Percentiles rank a stretch among this genome's conserved stretches.
These are phyloP conservation scores for Chiua virens DNA, from an alignment of 768 basidiomycete genomes.

Conservation along the genomic window DNA sequence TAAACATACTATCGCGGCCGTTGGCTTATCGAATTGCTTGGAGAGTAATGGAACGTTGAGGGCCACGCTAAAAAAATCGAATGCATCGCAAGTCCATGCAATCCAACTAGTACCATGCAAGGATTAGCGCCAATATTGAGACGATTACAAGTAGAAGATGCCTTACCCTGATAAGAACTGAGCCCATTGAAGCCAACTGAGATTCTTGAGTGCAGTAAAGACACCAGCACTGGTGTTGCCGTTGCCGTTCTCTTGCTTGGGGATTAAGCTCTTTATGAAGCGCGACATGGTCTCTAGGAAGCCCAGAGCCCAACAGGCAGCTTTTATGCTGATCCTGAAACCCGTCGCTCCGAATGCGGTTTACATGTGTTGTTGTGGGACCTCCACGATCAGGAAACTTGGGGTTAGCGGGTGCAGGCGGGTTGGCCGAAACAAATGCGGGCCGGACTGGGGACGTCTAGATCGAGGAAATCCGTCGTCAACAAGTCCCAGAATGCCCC, in stretches of 20 bases:
- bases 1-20: constrained; percentile 44
- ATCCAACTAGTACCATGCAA: constrained; percentile 53
- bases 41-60: constrained; percentile 52
- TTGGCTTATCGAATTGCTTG: constrained; percentile 45
- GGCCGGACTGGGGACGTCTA: not conserved
- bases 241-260: constrained; percentile 43
- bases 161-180: constrained; percentile 57
- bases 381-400: not conserved
- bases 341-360: not conserved
- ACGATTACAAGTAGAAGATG: not conserved
- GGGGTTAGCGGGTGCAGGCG: not conserved
- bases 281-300: constrained; percentile 13
- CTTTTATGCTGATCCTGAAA: constrained; percentile 17
- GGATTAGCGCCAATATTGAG: not conserved
- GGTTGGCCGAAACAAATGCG: not conserved
- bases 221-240: constrained; percentile 37
- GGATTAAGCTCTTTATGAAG: constrained; percentile 50
- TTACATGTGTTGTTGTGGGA: not conserved
- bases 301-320: not conserved
- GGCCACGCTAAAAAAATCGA: constrained; percentile 83
- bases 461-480: not conserved
- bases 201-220: constrained; percentile 39
- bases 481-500: not conserved
- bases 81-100: constrained; percentile 87
- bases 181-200: constrained; percentile 58